Evolutionary conservation across 169 alveolate species (phyloP).

Genomic region (Theileria parva): DNA sequence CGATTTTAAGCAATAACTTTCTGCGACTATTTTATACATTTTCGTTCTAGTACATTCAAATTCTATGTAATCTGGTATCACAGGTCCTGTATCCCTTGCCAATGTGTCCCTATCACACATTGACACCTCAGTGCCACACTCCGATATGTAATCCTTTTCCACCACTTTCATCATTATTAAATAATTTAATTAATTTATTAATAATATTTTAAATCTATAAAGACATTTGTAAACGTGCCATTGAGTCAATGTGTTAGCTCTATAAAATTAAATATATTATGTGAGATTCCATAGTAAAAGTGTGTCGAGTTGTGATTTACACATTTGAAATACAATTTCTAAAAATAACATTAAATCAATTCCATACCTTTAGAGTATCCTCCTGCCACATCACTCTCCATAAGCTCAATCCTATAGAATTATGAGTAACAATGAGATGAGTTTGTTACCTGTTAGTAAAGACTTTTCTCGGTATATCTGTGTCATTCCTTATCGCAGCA

Average conservation of each 20-base stretch:
- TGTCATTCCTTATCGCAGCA: conserved; percentile 70
- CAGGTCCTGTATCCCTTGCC: neutral
- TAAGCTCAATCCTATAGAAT: conserved; percentile 29
- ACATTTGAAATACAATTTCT: conserved; percentile 27
- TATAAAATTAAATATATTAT: neutral
- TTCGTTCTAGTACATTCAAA: conserved; percentile 1
- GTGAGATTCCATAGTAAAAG: conserved; percentile 46
- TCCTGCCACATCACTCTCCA: conserved; percentile 63
- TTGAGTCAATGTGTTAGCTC: neutral
- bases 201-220: neutral
- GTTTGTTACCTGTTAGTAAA: conserved; percentile 42
- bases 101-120: neutral
- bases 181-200: neutral
- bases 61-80: conserved; percentile 11
- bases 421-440: neutral
- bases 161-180: neutral
- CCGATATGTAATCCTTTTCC: neutral
- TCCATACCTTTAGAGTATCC: conserved; percentile 48
- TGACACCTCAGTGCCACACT: neutral
- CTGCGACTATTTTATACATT: conserved; percentile 19
- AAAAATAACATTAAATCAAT: neutral
- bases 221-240: neutral
- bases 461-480: conserved; percentile 72
- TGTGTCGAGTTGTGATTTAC: conserved; percentile 41
- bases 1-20: conserved; percentile 33